Evolutionary conservation across 169 alveolate species (phyloP).

Genomic region (Cryptosporidium bovis): DNA sequence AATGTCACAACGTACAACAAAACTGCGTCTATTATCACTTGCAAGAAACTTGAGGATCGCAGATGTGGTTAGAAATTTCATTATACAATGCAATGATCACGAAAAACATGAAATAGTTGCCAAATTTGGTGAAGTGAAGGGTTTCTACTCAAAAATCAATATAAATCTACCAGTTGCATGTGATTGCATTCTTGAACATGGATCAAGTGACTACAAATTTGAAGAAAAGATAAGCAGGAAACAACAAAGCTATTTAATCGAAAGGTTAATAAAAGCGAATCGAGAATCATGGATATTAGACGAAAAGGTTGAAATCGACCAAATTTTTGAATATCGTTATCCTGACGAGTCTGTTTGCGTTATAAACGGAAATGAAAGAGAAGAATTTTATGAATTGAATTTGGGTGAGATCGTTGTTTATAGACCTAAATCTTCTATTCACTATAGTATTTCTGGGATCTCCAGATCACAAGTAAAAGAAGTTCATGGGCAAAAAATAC

Average conservation of each 20-base stretch:
- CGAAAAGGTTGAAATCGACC: slow-evolving; percentile 20
- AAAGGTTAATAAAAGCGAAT: slow-evolving; percentile 45
- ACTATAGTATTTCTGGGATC: slow-evolving; percentile 35
- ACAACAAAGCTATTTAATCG: slow-evolving; percentile 66
- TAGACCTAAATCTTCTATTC: slow-evolving; percentile 47
- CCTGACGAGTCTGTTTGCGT: slow-evolving; percentile 1
- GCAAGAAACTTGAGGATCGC: slow-evolving; percentile 34
- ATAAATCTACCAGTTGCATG: slow-evolving; percentile 66
- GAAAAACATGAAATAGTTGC: slow-evolving; percentile 42
- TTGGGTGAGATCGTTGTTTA: slow-evolving; percentile 62
- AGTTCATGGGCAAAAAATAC: not conserved
- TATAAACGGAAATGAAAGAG: not conserved
- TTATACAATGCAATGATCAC: slow-evolving; percentile 46
- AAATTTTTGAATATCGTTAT: slow-evolving; percentile 28
- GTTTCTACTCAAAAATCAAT: slow-evolving; percentile 39
- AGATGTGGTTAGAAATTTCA: slow-evolving; percentile 36
- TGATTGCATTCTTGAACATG: slow-evolving; percentile 72
- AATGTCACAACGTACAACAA: slow-evolving; percentile 77
- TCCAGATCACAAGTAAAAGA: slow-evolving; percentile 8
- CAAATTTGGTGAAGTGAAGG: slow-evolving; percentile 67
- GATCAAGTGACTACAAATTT: slow-evolving; percentile 69
- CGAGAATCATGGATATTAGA: slow-evolving; percentile 53
- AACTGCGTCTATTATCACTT: slow-evolving; percentile 46
- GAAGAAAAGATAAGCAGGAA: slow-evolving; percentile 47
- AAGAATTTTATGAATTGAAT: slow-evolving; percentile 26